Conservation (phyloP, 768 basidiomycete genomes). For the Sarcodon aspratus region DNA sequence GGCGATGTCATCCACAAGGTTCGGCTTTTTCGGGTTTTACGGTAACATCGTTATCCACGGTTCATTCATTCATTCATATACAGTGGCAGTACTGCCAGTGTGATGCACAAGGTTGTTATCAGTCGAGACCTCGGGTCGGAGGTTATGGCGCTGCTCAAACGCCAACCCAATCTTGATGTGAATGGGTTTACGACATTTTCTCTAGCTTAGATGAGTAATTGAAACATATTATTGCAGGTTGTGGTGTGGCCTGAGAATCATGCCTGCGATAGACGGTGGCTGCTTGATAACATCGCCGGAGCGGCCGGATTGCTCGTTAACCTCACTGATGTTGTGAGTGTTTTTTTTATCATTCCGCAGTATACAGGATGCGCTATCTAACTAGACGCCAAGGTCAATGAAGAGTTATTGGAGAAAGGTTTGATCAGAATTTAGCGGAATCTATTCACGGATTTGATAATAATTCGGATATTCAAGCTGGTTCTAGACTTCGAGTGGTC, state of each 20-base stretch:
- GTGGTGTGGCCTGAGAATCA: conserved; percentile 42
- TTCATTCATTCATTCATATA: not conserved
- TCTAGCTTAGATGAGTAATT: not conserved
- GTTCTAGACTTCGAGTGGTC: conserved; percentile 63
- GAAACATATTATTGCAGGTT: conserved; percentile 19
- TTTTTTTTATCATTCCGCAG: conserved; percentile 2
- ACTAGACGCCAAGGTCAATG: conserved; percentile 41
- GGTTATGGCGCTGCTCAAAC: conserved; percentile 44
- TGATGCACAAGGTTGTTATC: conserved; percentile 36
- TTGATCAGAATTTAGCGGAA: not conserved
- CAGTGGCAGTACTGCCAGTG: not conserved
- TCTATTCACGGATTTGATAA: not conserved
- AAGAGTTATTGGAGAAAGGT: conserved; percentile 58
- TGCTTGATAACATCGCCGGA: conserved; percentile 60
- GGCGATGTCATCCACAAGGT: no score
- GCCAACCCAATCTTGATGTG: conserved; percentile 45
- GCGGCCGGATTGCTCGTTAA: conserved; percentile 48
- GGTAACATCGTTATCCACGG: not conserved
- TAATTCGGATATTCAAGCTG: conserved; percentile 33
- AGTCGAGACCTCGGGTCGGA: conserved; percentile 51
- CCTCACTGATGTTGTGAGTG: conserved; percentile 56
- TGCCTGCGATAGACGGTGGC: conserved; percentile 53
- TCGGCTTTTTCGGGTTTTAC: not conserved
- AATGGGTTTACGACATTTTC: conserved; percentile 4
- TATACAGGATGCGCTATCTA: conserved; percentile 1